Conservation (phyloP, 768 basidiomycete genomes). For the Phlegmacium glaucopus region DNA sequence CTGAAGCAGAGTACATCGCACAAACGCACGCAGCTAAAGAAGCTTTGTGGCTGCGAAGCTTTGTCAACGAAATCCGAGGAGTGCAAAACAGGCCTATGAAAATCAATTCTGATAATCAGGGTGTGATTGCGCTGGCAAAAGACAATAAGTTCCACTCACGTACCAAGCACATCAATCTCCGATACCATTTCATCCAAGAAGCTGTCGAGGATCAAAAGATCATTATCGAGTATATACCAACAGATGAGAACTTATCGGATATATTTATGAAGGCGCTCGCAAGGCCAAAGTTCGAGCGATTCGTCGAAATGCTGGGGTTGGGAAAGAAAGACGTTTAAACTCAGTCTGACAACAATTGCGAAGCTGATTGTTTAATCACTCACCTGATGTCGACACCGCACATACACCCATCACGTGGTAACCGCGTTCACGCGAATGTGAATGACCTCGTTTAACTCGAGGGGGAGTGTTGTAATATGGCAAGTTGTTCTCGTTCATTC, state of each 20-base stretch:
- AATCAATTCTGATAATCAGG: slow-evolving; percentile 15
- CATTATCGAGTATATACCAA: slow-evolving; percentile 7
- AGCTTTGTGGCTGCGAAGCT: neutral
- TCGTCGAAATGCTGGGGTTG: no score
- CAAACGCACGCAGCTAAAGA: slow-evolving; percentile 19
- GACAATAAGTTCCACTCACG: slow-evolving; percentile 13
- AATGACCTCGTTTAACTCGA: no score
- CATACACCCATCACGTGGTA: no score
- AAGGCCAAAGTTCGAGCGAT: neutral
- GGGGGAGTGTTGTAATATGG: no score
- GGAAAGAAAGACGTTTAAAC: no score
- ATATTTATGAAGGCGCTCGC: slow-evolving; percentile 15
- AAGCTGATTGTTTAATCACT: no score
- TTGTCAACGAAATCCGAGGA: slow-evolving; percentile 1
- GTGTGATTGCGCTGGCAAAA: slow-evolving; percentile 11
- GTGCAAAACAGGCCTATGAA: neutral
- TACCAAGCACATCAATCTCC: slow-evolving; percentile 15
- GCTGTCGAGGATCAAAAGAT: slow-evolving; percentile 3
- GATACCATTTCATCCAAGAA: slow-evolving; percentile 11
- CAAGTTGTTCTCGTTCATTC: no score
- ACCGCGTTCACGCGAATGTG: no score
- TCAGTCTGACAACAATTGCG: no score
- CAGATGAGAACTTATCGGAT: slow-evolving; percentile 11
- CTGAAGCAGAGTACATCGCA: slow-evolving; percentile 41
- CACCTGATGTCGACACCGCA: no score